These are phyloP conservation scores for Phlegmacium glaucopus DNA, from an alignment of 768 basidiomycete species.

Conservation along the genomic window DNA sequence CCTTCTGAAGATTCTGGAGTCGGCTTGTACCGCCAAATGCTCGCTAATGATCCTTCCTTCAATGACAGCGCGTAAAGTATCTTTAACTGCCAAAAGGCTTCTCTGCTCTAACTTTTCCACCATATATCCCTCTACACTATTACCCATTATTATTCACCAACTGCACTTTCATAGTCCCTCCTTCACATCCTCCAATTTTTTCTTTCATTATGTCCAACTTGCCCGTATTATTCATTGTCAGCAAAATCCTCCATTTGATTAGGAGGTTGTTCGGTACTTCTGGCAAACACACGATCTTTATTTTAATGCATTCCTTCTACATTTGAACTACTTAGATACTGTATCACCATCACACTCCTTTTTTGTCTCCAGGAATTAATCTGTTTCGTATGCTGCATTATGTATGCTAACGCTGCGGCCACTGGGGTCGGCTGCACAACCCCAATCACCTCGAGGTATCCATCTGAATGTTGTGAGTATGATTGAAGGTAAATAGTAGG, in stretches of 20 bases:
- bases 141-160: conserved; percentile 18
- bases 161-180: conserved; percentile 12
- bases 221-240: conserved; percentile 14
- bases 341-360: conserved; percentile 27
- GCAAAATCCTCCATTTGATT: conserved; percentile 3
- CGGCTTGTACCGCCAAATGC: conserved; percentile 77
- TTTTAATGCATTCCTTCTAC: conserved; percentile 20
- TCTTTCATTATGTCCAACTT: conserved; percentile 14
- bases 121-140: conserved; percentile 24
- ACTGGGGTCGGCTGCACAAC: conserved; percentile 90
- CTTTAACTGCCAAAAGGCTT: conserved; percentile 13
- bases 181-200: conserved; percentile 16
- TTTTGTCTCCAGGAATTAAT: conserved; percentile 25
- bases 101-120: conserved; percentile 12
- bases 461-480: conserved; percentile 46
- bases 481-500: conserved; percentile 4
- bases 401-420: conserved; percentile 96
- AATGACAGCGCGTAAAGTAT: conserved; percentile 35
- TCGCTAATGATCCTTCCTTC: conserved; percentile 72
- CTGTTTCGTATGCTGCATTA: conserved; percentile 75
- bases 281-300: conserved; percentile 13
- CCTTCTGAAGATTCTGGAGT: conserved; percentile 83
- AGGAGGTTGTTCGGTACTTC: conserved; percentile 4
- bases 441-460: conserved; percentile 97
- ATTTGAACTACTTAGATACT: conserved; percentile 21